Evolutionary conservation across 768 basidiomycete genomes (phyloP), one percentile per base, ranked within the genome.

Genomic region (Lactarius pseudohatsudake): DNA sequence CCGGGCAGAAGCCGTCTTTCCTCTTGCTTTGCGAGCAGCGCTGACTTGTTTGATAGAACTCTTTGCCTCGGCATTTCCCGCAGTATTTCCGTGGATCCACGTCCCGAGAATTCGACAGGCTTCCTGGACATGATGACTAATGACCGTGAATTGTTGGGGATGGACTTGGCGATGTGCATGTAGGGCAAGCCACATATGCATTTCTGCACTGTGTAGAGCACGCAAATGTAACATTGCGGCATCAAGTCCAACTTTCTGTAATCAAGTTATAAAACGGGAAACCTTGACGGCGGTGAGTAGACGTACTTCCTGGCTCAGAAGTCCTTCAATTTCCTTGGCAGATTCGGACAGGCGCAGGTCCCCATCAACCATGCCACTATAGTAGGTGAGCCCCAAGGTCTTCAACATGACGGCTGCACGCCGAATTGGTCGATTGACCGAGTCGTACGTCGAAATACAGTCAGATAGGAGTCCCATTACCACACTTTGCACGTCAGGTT

Each of bases 181-280:
- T 22, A 95, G 77, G 0, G 88, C 86, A 55, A 85, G 77, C 86
- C 88, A 90, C 30, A 95, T 79, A 71, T 90, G 85, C 0, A 82
- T 78, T 1, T 81, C 76, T 1, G 84, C 81, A 34, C 77, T 80
- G 70, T 88, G 86, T 72, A 90, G 85, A 8, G 71, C 72, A 62
- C 75, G 64, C 62, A 77, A 76, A 3, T 59, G 64, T 0, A 66
- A 66, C 1, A 81, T 73, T 2, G 61, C 57, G 0, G 50, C 54
- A 64, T 81, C 80, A 3, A 71, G 61, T 4, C 73, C 76, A 8
- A 67, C 43, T 15, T 71, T 69, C 81, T 81, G 20, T 56, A 20
- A 38, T 16, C 18, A 34, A 38, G 16, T 22, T 6, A n/a, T 45
- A 45, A 28, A 64, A 34, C 45, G 22, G 41, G 26, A 13, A 7